Percentiles rank a stretch among this genome's conserved stretches.
Evolutionary conservation across 768 basidiomycete genomes (phyloP).

Genomic region (Termitomyces sp.): DNA sequence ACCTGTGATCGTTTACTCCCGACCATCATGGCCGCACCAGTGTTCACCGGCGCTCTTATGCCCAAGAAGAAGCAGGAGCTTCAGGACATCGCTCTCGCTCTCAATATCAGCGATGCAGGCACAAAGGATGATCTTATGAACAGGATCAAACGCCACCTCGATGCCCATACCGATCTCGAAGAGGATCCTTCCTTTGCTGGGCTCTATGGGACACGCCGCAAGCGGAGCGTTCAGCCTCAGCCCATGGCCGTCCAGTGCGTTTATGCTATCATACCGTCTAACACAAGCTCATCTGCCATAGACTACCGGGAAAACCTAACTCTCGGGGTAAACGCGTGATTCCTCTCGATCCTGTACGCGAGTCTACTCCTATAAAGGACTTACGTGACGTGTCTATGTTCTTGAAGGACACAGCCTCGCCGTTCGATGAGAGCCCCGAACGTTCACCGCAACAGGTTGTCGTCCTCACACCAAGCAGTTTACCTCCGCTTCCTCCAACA

Average conservation of each 20-base stretch:
- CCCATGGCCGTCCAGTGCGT: slow-evolving; percentile 3
- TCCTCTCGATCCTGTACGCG: slow-evolving; percentile 38
- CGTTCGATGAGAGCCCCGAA: slow-evolving; percentile 24
- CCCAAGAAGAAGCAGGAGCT: slow-evolving; percentile 71
- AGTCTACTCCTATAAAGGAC: slow-evolving; percentile 49
- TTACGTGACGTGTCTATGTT: slow-evolving; percentile 48
- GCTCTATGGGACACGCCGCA: slow-evolving; percentile 41
- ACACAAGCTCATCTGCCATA: neutral
- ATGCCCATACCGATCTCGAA: slow-evolving; percentile 51
- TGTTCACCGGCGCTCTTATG: slow-evolving; percentile 50
- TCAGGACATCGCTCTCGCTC: slow-evolving; percentile 54
- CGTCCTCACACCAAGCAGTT: slow-evolving; percentile 32
- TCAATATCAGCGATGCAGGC: slow-evolving; percentile 49
- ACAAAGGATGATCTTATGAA: slow-evolving; percentile 60
- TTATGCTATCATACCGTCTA: neutral
- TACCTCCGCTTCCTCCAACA: slow-evolving; percentile 35
- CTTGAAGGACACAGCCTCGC: slow-evolving; percentile 44
- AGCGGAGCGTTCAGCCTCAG: slow-evolving; percentile 39
- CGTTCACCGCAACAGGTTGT: slow-evolving; percentile 20
- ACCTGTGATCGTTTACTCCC: slow-evolving; percentile 19
- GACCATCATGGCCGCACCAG: slow-evolving; percentile 39
- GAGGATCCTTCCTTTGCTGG: slow-evolving; percentile 57
- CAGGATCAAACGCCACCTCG: slow-evolving; percentile 64
- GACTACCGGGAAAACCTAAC: slow-evolving; percentile 8
- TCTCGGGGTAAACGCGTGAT: slow-evolving; percentile 21